Evolutionary conservation across 768 basidiomycete species (phyloP), one percentile per base, ranked within the genome.

Genomic region (Gloeostereum incarnatum): DNA sequence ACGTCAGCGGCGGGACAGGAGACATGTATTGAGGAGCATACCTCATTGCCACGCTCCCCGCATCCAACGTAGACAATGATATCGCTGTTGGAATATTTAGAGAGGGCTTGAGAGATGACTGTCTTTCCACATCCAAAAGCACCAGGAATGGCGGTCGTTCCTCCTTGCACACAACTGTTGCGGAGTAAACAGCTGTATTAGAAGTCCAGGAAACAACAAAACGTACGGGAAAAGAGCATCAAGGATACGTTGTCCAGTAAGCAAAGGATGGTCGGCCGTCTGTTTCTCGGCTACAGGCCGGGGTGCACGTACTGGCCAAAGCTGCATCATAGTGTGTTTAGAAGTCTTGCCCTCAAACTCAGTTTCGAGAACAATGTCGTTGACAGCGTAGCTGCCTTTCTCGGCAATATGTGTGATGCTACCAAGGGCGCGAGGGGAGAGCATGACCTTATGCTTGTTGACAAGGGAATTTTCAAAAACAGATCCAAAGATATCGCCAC

Each of bases 11-110:
- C 7, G 7, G 7, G 7, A 17, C 33, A 34, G 19, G 11, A 4
- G 21, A n/a, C n/a, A n/a, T 8, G 14, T 10, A 6, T 21, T 18
- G 20, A 29, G 21, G 14, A 19, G 51, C 67, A 35, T 41, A 81
- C 87, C 73, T 96, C 91, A 54, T 98, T 98, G 53, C 94, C 94
- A 49, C 96, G 89, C 62, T 99, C 96, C 45, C 94, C 96, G 56
- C 96, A 98, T 18, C 96, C 96, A 49, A 99, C 96, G 55, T 99
- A 99, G 49, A 99, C 79, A 56, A 99, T 97, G 52, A 98, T 97
- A 59, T 98, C 94, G 49, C 92, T 96, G 68, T 99, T 99, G 19
- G 96, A 99, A 63, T 78, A 99, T 60, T 99, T 99, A 42, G 94
- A 97, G 47, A 98, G 67, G 14, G 94, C 94, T 65, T 97, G 88